phyloP scores from a whole-genome alignment of 2,329 filamentous ascomycete genomes.

The Diaporthe eres region DNA sequence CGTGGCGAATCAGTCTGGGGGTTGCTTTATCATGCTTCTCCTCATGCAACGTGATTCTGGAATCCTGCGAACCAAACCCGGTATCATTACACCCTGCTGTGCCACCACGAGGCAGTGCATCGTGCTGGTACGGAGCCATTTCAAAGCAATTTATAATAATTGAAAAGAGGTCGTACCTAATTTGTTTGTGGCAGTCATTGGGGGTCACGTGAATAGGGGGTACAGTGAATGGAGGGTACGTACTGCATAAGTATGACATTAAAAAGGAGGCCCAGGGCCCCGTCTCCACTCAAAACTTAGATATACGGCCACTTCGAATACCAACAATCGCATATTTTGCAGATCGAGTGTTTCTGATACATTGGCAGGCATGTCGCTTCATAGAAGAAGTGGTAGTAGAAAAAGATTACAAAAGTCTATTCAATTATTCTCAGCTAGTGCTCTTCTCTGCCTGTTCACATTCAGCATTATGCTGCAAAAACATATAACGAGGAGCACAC shows the following conservation, averaged over 20 bases:
- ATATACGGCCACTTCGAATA: no score
- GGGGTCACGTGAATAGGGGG: no score
- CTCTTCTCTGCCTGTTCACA: no score
- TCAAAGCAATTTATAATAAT: neutral
- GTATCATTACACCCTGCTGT: constrained; percentile 4
- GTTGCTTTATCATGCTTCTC: neutral
- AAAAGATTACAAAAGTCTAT: neutral
- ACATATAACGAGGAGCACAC: no score
- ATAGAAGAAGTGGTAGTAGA: neutral
- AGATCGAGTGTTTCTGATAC: no score
- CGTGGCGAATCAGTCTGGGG: neutral
- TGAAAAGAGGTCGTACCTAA: neutral
- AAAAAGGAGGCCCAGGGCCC: no score
- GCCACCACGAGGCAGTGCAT: neutral
- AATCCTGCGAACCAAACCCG: neutral
- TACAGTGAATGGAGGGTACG: no score
- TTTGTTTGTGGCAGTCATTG: neutral
- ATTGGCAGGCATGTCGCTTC: neutral
- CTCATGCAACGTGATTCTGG: neutral
- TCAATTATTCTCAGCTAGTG: no score
- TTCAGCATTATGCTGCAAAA: no score
- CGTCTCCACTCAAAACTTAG: no score
- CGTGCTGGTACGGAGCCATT: neutral
- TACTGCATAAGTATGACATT: no score
- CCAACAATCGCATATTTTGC: no score